Percentiles rank a stretch among this genome's conserved stretches.
phyloP scores from a whole-genome alignment of 1,284 basidiomycete genomes.

The Melampsora medusae region DNA sequence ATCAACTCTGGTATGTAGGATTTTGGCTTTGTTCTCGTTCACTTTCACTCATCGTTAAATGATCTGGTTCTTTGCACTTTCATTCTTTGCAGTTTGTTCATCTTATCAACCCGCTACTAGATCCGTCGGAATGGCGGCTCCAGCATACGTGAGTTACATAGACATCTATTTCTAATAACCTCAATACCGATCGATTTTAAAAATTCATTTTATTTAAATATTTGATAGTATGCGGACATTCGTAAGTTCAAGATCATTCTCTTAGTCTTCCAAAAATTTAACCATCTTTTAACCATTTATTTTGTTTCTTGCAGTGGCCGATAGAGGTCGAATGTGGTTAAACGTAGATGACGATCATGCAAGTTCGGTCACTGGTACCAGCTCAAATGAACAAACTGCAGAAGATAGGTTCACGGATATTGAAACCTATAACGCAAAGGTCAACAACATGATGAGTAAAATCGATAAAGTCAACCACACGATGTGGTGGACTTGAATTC shows the following conservation, averaged over 20 bases:
- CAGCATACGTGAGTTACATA: conserved; percentile 23
- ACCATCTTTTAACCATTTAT: neutral
- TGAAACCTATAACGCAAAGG: neutral
- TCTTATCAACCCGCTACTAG: conserved; percentile 23
- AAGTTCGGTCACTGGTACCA: neutral
- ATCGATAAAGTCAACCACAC: conserved; percentile 21
- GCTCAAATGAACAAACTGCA: conserved; percentile 12
- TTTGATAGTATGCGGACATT: conserved; percentile 38
- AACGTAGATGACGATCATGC: conserved; percentile 22
- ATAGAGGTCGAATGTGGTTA: conserved; percentile 25
- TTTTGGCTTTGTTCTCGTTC: neutral
- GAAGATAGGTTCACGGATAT: conserved; percentile 24
- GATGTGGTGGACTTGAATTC: conserved; percentile 38
- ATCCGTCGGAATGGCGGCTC: conserved; percentile 29
- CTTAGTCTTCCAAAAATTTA: neutral
- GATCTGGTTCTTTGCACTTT: neutral
- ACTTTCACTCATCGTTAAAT: no score
- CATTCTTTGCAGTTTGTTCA: neutral
- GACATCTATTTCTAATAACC: neutral
- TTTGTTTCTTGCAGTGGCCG: conserved; percentile 3
- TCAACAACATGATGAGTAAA: conserved; percentile 19
- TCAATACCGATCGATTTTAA: neutral
- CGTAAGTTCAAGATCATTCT: conserved; percentile 14
- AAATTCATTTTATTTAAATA: neutral
- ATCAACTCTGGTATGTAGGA: conserved; percentile 15